These are phyloP conservation scores for Eleusine indica DNA, from an alignment of 176 grass and related monocot genomes.

Conservation along the genomic window DNA sequence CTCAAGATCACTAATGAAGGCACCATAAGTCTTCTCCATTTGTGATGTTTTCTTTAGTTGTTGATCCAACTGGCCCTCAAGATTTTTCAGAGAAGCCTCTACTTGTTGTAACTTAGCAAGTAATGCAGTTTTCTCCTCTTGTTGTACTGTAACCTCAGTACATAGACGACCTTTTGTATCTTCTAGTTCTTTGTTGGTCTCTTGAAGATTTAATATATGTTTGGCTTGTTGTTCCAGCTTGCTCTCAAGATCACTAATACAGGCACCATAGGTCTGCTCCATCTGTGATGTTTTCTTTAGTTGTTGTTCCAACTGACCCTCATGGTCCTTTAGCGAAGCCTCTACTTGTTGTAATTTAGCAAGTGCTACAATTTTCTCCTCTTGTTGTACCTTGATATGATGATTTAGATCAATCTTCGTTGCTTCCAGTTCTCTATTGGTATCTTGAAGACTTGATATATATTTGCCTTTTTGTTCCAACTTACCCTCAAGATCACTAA, in stretches of 20 bases:
- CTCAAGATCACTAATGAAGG: no score
- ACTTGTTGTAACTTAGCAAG: no score
- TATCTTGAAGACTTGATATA: slow-evolving; percentile 49
- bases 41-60: no score
- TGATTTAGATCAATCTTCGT: slow-evolving; percentile 43
- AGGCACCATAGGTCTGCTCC: background rate
- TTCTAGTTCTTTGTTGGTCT: no score
- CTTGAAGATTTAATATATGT: no score
- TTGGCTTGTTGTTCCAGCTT: no score
- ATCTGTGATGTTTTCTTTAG: background rate
- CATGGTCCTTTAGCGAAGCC: slow-evolving; percentile 32
- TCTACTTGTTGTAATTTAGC: slow-evolving; percentile 42
- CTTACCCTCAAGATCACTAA: slow-evolving; percentile 44
- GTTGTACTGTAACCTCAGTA: no score
- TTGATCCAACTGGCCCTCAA: no score
- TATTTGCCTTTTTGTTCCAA: slow-evolving; percentile 50
- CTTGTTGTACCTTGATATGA: slow-evolving; percentile 26
- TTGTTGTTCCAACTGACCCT: slow-evolving; percentile 41
- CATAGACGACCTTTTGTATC: no score
- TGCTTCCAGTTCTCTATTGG: slow-evolving; percentile 30
- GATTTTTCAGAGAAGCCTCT: no score
- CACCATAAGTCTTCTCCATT: no score
- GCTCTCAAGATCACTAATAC: background rate
- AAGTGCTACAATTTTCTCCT: slow-evolving; percentile 44
- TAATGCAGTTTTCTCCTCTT: no score